Evolutionary conservation across 1,284 basidiomycete species (phyloP), one percentile per base, ranked within the genome.

Genomic region (Ustilago bromivora): DNA sequence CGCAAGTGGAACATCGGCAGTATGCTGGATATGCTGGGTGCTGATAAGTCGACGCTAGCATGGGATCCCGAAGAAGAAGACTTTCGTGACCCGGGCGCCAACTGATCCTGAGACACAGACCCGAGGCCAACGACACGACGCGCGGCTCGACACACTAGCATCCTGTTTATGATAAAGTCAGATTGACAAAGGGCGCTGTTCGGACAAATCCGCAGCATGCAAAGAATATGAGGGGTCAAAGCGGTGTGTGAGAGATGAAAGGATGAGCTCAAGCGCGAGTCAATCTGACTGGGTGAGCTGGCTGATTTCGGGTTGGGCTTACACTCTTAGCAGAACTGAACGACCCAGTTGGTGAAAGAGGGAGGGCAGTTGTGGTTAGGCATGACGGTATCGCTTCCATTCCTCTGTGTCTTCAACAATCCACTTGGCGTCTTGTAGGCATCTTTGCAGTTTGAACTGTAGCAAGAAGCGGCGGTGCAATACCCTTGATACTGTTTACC

Each of bases 21-120:
- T 38, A 78, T 78, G 76, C 71, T 78, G 31, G 76, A 78, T 60
- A 63, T 75, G 63, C 72, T 78, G 34, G 76, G 76, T 28, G 76
- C 68, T 32, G 72, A 78, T 62, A 78, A 75, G 41, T n/a, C 54
- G 35, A 59, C 56, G 13, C 60, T 78, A 2, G 64, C 54, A 17
- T 78, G 76, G 76, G 56, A 75, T 47, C 59, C 54, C 13, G 71
- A 78, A n/a, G 68, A 78, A 34, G 76, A 78, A 47, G 71, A 71
- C 2, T 78, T 78, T 52, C 34, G 38, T 13, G 64, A 61, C 17
- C 36, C 71, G 7, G 12, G 34, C 1, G 11, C 60, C 15, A n/a
- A 17, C 7, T 23, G 15, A n/a, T 34, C 34, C 23, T 32, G 38
- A 40, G 13, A 12, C 36, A 43, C 34, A 34, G 9, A 34, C 5